Evolutionary conservation across 2,329 filamentous ascomycete genomes (phyloP), one percentile per base, ranked within the genome.

Genomic region (Lecanicillium sp.): DNA sequence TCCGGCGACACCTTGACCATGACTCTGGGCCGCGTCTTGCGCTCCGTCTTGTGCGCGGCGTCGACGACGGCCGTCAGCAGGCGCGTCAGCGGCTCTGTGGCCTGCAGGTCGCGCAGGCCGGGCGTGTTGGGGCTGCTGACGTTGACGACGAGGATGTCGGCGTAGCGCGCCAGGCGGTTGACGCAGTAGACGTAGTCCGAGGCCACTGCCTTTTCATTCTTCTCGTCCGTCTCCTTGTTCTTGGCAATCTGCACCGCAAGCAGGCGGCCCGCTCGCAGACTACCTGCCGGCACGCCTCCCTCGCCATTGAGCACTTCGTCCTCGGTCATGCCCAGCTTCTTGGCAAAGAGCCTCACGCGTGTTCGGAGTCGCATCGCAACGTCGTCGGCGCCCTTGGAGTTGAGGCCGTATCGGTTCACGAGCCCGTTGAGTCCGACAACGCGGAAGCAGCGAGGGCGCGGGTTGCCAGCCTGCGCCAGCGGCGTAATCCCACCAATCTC

Each of bases 1-100:
- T 98, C 92, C 0, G 92, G 92, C 43, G 87, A 94, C 15, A 98
- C 90, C 68, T 98, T 98, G 53, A 98, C 92, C 87, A 98, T 95
- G 42, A 98, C 87, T 46, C 54, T 57, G 37, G 62, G 62, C 54
- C 82, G 85, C 1, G 72, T 77, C 57, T 77, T 83, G 48, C 89
- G 73, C 19, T 84, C 71, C 11, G 83, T 74, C 45, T 69, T 68
- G 49, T 75, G 68, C 1, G 88, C 88, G 40, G 90, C 85, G 13
- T 77, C 70, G 2, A 97, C 90, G 0, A 97, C 90, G 1, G 86
- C 85, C 9, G 72, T 76, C 29, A 98, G 66, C 33, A 98, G 82
- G 30, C 77, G 69, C 3, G 87, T 90, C 41, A 98, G 66, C 1
- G 89, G 90, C 47, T 84, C 87, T 0, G 81, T 77, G 3, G 85